A percentile compares a stretch with the other conserved stretches of the same genome.
These are phyloP conservation scores for Flaveria linearis DNA, from an alignment of 129 eudicot species.

Conservation along the genomic window DNA sequence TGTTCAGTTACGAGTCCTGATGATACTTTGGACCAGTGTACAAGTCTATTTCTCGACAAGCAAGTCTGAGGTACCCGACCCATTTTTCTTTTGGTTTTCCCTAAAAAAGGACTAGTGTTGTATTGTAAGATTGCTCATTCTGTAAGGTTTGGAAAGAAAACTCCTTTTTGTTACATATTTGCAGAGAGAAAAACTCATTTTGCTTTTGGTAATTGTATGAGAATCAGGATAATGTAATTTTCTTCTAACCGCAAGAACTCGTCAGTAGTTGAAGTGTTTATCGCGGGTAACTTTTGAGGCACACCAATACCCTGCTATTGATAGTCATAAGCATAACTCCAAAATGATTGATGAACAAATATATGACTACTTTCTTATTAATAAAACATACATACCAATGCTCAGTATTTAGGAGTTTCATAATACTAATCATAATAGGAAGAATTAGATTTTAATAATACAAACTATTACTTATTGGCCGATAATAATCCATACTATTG, in stretches of 20 bases:
- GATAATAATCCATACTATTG: too few species aligned
- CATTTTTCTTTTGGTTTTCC: not conserved
- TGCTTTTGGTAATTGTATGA: constrained; percentile 20
- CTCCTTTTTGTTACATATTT: constrained; percentile 8
- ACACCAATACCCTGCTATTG: not conserved
- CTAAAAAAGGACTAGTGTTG: not conserved
- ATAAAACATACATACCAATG: too few species aligned
- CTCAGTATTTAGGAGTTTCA: too few species aligned
- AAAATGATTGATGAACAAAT: too few species aligned
- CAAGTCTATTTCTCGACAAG: constrained; percentile 59
- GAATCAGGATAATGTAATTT: not conserved
- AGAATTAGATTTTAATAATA: too few species aligned
- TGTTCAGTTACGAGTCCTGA: constrained; percentile 88
- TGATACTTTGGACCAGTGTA: constrained; percentile 77
- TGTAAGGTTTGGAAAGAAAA: constrained; percentile 13
- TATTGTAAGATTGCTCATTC: not conserved
- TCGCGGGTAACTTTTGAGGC: too few species aligned
- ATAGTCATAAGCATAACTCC: not conserved
- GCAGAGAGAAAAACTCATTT: constrained; percentile 16
- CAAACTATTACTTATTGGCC: too few species aligned
- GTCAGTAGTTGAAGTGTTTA: too few species aligned
- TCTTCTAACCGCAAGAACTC: not conserved
- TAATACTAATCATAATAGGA: too few species aligned
- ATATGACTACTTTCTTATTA: too few species aligned
- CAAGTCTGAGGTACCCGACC: constrained; percentile 26